Evolutionary conservation across 345 rosid species (phyloP).

Genomic region (Dipteronia dyeriana): DNA sequence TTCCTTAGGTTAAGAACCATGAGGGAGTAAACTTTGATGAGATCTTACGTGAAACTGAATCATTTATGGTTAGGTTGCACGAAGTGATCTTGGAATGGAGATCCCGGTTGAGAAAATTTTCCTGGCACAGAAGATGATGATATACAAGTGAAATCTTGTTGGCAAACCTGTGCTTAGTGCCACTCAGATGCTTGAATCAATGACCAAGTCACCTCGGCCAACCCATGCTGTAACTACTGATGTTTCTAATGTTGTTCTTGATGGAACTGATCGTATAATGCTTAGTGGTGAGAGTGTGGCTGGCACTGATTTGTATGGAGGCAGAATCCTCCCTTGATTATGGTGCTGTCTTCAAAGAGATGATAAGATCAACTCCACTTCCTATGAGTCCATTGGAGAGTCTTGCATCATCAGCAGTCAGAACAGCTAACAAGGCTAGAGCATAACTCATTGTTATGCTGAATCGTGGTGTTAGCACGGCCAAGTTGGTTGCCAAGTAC

Average conservation of each 20-base stretch:
- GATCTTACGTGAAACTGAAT: conserved; percentile 72
- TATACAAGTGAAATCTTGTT: conserved; percentile 75
- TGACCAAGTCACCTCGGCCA: conserved; percentile 97
- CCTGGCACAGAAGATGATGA: conserved; percentile 95
- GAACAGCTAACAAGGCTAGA: no score
- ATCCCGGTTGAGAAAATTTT: conserved; percentile 96
- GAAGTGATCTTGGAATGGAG: conserved; percentile 99
- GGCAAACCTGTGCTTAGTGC: conserved; percentile 95
- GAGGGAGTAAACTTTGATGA: conserved; percentile 98
- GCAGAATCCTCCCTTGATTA: no score
- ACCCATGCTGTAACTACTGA: conserved; percentile 98
- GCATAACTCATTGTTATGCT: conserved; percentile 82
- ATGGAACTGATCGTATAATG: no score
- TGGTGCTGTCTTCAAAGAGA: no score
- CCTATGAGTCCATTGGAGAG: conserved; percentile 97
- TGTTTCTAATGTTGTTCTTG: conserved; percentile 96
- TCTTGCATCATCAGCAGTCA: conserved; percentile 90
- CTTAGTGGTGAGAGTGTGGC: conserved; percentile 99
- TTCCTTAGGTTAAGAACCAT: conserved; percentile 81
- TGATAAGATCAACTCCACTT: conserved; percentile 63
- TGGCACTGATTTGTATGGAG: no score
- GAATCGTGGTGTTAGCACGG: conserved; percentile 87
- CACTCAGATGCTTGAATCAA: conserved; percentile 92
- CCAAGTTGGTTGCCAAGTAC: conserved; percentile 88
- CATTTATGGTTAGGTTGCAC: conserved; percentile 98